Conservation (phyloP, 192 early-diverging fungal species). For the Globomyces pollinis-pini region DNA sequence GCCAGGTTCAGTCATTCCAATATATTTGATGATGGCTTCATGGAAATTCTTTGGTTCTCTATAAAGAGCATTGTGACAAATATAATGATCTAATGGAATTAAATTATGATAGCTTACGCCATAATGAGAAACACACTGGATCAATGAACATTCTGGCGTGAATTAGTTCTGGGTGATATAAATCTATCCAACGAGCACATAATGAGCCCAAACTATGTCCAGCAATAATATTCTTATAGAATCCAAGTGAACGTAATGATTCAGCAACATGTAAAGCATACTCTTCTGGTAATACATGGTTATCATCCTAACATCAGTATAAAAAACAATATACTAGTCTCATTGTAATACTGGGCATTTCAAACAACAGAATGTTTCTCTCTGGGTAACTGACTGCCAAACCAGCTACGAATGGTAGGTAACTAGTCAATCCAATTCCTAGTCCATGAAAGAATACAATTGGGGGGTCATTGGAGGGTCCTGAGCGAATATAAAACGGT, state of each 20-base stretch:
- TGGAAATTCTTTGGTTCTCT: slow-evolving; percentile 10
- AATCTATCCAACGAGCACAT: slow-evolving; percentile 43
- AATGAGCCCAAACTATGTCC: slow-evolving; percentile 58
- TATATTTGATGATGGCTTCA: slow-evolving; percentile 4
- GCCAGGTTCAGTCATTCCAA: slow-evolving; percentile 11
- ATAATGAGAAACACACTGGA: slow-evolving; percentile 9
- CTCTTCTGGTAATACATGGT: slow-evolving; percentile 21
- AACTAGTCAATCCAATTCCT: slow-evolving; percentile 51
- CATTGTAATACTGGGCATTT: slow-evolving; percentile 59
- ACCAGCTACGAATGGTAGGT: slow-evolving; percentile 41
- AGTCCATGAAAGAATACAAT: slow-evolving; percentile 66
- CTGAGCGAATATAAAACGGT: slow-evolving; percentile 4
- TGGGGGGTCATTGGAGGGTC: slow-evolving; percentile 18
- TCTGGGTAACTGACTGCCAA: slow-evolving; percentile 20
- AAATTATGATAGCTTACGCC: too few species aligned
- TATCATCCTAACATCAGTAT: slow-evolving; percentile 1
- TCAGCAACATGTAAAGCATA: slow-evolving; percentile 38
- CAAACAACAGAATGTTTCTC: slow-evolving; percentile 19
- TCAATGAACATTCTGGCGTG: background rate
- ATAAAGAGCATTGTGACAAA: slow-evolving; percentile 2
- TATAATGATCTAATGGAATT: too few species aligned
- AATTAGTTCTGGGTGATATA: background rate
- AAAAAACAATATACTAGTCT: slow-evolving; percentile 18
- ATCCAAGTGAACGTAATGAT: slow-evolving; percentile 36
- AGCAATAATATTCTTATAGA: slow-evolving; percentile 48